Evolutionary conservation across 2,329 filamentous ascomycete species (phyloP), one percentile per base, ranked within the genome.

Genomic region (Curvularia eragrostidis): DNA sequence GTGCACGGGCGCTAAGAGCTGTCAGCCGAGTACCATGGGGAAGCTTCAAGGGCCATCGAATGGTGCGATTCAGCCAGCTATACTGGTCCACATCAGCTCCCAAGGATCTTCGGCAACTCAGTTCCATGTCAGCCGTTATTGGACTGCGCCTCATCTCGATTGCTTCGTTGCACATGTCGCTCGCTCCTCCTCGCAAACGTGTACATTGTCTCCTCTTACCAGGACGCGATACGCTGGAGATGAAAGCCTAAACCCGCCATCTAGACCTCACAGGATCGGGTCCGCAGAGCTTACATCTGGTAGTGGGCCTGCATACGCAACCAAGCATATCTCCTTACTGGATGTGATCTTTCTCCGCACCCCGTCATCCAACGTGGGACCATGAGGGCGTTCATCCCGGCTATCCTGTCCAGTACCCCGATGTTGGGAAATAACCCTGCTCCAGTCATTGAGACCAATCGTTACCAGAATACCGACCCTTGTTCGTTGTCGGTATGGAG

Each of bases 301-400:
- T 46, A 62, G 63, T 56, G 63, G 57, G 64, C 49, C 62, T 52
- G 36, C 38, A 36, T 56, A 63, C 54, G 55, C 55, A 61, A 54
- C 49, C 56, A 30, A 61, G 42, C 59, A 61, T 56, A 42, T 23
- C 44, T 56, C 36, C 55, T 56, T 51, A 65, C 62, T 61, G 59
- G 43, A 49, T 58, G 54, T 39, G 47, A 44, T 18, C 28, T 36
- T 67, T 65, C 69, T 73, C 68, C 69, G 67, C 70, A 70, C 66
- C 51, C 52, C 46, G 56, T 58, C 59, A 59, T 49, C 55, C 44
- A 57, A 41, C 54, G 41, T 58, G 59, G 47, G 57, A 62, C 49
- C 58, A 43, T 51, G 68, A 62, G 66, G 56, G 48, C 59, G 54
- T 65, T 54, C 53, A 68, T 61, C 66, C 66, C 63, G 64, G 59